Percentiles rank a stretch among this genome's conserved stretches.
Conservation (phyloP, 2,329 filamentous ascomycete species). For the Dactylonectria macrodidyma region DNA sequence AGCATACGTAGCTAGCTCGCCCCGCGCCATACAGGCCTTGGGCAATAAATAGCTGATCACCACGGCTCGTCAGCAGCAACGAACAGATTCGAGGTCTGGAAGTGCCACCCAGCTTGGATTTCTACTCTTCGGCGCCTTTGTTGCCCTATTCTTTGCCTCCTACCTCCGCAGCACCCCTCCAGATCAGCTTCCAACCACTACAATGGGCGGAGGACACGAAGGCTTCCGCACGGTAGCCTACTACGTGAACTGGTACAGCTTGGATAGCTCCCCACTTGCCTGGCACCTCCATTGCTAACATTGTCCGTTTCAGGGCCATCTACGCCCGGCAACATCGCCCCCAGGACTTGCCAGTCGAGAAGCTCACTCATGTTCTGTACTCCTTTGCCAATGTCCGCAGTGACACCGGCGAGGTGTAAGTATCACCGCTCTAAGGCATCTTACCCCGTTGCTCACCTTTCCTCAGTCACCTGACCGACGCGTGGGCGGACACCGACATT, state of each 20-base stretch:
- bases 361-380: conserved; percentile 91
- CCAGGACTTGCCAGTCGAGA: conserved; percentile 84
- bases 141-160: conserved; percentile 33
- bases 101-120: conserved; percentile 14
- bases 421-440: conserved; percentile 11
- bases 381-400: conserved; percentile 89
- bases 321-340: conserved; percentile 90
- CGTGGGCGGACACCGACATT: conserved; percentile 81
- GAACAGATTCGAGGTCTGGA: conserved; percentile 24
- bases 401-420: conserved; percentile 84
- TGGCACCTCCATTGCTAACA: conserved; percentile 33
- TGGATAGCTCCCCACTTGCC: conserved; percentile 12
- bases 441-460: conserved; percentile 20
- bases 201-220: conserved; percentile 62
- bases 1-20: conserved; percentile 13
- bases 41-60: conserved; percentile 24
- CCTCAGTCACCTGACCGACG: conserved; percentile 69
- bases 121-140: conserved; percentile 20
- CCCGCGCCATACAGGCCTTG: conserved; percentile 4
- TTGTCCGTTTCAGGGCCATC: conserved; percentile 72
- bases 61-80: conserved; percentile 35
- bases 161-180: conserved; percentile 27
- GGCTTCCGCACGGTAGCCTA: conserved; percentile 80
- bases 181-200: conserved; percentile 23
- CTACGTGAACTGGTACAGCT: conserved; percentile 76